Evolutionary conservation across 2,329 filamentous ascomycete genomes (phyloP), one percentile per base, ranked within the genome.

Genomic region (Hypoxylon sp.): DNA sequence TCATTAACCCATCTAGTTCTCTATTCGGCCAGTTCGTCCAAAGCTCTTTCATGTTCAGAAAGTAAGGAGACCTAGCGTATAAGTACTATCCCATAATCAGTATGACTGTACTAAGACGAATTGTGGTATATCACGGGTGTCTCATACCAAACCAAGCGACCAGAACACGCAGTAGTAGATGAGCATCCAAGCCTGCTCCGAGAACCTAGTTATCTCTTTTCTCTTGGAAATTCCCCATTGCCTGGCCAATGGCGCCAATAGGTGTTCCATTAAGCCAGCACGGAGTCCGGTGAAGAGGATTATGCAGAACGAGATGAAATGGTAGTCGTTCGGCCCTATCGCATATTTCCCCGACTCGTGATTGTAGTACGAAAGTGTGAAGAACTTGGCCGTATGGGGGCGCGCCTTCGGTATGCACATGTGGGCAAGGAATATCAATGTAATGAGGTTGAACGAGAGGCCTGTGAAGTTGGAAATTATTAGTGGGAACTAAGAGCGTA

Each of bases 161-260:
- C 93, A 98, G 78, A 94, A 95, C 61, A 91, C 83, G 50, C 83
- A 83, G 80, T 95, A 95, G 82, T 98, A 98, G 48, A 96, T 80
- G 62, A 97, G 82, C 77, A 97, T 85, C 93, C 95, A 98, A 51
- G 91, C 93, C 82, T 99, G 96, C 82, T 99, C 96, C 69, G 93
- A 93, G 81, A 98, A 97, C 65, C 96, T 88, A 53, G 93, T 88
- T 66, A 91, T 83, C 51, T 89, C 89, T 82, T 97, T 98, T 77
- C 85, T 86, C 77, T 91, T 92, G 74, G 87, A 86, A 74, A 98
- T 88, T 37, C 95, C 95, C 70, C 87, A 86, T 52, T 85, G 82
- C 70, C 88, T 89, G 47, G 92, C 94, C 62, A 97, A 81, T 6
- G 95, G 96, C 19, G 89, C 89, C 56, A 98, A 86, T 11, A 97